Base-by-base conservation (phyloP, 768 basidiomycete genomes). In the Termitomyces sp. region DNA sequence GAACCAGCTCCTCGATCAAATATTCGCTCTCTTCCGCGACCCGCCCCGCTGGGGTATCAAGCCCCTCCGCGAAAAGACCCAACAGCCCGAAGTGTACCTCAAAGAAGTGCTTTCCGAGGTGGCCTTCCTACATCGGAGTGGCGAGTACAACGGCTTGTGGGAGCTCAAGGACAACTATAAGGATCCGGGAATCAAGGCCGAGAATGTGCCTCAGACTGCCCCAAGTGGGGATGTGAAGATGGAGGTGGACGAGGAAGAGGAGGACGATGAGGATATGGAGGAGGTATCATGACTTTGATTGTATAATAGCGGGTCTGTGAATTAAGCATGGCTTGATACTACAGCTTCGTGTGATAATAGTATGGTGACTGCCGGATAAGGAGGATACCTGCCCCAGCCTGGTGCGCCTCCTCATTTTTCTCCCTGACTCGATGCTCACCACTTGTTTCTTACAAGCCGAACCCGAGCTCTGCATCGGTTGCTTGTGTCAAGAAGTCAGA, bases 51-150 rank as follows among this genome's bases (percentile, higher is more conserved):
- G 94, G 94, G 77, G 83, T 57, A 85, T 94, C 68, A 87, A 86
- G 61, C 74, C 82, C 2, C 74, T 94, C 53, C 83, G 90, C 40
- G 88, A 92, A 64, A 82, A 82, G 59, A 90, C 90, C 0, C 86
- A 92, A 67, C 92, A 96, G 67, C 91, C 92, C 1, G 90, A 92
- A 69, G 84, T 78, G 12, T 95, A 92, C 67, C 82, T 96, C 59
- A 92, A 92, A 66, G 92, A 95, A 62, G 84, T 89, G 3, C 73
- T 96, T 27, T 75, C 74, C 29, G 88, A 91, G 61, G 85, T 95
- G 50, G 92, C 87, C 4, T 81, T 77, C 53, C 75, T 92, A 49
- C 85, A 92, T 68, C 84, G 87, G 47, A 85, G 84, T 45, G 93
- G 93, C 40, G 92, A 94, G 70, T 76, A 82, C 67, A 89, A 87